Percentiles rank a stretch among this genome's conserved stretches.
phyloP scores from a whole-genome alignment of 1,284 basidiomycete species.

The Puccinia polysora region DNA sequence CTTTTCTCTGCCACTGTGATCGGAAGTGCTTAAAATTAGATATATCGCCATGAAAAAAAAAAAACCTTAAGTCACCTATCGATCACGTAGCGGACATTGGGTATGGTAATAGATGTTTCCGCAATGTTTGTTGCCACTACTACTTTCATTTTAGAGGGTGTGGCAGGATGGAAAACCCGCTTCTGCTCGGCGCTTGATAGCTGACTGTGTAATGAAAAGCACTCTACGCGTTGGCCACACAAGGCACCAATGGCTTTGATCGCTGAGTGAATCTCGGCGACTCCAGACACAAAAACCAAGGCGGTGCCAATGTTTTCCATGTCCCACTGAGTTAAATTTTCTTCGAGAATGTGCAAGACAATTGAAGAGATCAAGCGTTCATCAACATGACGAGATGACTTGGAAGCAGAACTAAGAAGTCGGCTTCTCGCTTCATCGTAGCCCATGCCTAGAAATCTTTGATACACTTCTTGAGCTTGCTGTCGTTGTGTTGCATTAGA shows the following conservation, averaged over 20 bases:
- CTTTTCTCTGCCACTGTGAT: conserved; percentile 71
- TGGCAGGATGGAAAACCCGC: conserved; percentile 64
- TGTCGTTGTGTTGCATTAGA: conserved; percentile 57
- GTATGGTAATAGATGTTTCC: conserved; percentile 86
- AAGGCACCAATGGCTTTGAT: conserved; percentile 63
- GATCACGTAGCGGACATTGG: conserved; percentile 52
- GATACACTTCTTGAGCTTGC: conserved; percentile 5
- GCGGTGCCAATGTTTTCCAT: conserved; percentile 60
- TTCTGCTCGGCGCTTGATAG: conserved; percentile 78
- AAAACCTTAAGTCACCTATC: too few species aligned
- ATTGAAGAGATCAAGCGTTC: conserved; percentile 45
- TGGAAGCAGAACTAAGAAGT: conserved; percentile 17
- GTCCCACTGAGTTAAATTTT: conserved; percentile 60
- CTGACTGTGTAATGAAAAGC: conserved; percentile 85
- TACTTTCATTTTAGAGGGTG: conserved; percentile 66
- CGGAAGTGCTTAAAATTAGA: not conserved
- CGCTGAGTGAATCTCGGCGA: conserved; percentile 59
- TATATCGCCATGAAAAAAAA: too few species aligned
- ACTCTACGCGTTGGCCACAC: conserved; percentile 57
- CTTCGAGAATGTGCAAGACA: conserved; percentile 58
- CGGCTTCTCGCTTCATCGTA: conserved; percentile 28
- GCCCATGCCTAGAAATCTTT: conserved; percentile 18
- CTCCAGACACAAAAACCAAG: conserved; percentile 71
- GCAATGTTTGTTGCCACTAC: conserved; percentile 87
- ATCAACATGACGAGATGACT: conserved; percentile 10